These are phyloP conservation scores for Trichoderma brevicompactum DNA, from an alignment of 2,329 filamentous ascomycete genomes.

Conservation along the genomic window DNA sequence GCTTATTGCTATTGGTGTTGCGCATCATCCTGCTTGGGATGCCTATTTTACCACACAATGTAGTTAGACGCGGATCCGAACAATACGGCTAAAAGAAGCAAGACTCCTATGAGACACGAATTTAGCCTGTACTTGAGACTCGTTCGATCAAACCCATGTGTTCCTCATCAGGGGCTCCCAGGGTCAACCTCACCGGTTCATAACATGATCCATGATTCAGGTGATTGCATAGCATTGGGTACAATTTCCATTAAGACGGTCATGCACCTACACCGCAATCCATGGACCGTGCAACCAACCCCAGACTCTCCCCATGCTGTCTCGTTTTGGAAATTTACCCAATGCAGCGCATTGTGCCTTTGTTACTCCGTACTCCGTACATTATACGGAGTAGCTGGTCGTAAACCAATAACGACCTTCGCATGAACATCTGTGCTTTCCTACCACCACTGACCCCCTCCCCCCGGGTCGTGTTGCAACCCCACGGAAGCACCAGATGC, in stretches of 20 bases:
- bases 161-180: background rate
- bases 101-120: background rate
- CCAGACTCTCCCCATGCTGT: conserved; percentile 9
- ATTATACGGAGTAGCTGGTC: background rate
- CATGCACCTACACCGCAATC: background rate
- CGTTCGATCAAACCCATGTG: background rate
- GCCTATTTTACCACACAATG: background rate
- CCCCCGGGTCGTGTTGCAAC: background rate
- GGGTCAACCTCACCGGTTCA: background rate
- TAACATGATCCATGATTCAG: background rate
- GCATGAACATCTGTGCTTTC: background rate
- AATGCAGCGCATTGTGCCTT: background rate
- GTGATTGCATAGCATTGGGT: background rate
- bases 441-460: background rate
- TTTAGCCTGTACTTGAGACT: conserved; percentile 21
- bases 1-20: background rate
- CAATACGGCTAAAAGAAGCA: conserved; percentile 7
- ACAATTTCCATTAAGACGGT: background rate
- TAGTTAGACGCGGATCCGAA: background rate
- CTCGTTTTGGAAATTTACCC: background rate
- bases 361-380: background rate
- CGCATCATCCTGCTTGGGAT: background rate
- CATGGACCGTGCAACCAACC: conserved; percentile 2
- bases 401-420: conserved; percentile 1
- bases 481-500: conserved; percentile 21